These are phyloP conservation scores for Aspergillus melleus DNA, from an alignment of 2,329 filamentous ascomycete genomes.

Conservation along the genomic window DNA sequence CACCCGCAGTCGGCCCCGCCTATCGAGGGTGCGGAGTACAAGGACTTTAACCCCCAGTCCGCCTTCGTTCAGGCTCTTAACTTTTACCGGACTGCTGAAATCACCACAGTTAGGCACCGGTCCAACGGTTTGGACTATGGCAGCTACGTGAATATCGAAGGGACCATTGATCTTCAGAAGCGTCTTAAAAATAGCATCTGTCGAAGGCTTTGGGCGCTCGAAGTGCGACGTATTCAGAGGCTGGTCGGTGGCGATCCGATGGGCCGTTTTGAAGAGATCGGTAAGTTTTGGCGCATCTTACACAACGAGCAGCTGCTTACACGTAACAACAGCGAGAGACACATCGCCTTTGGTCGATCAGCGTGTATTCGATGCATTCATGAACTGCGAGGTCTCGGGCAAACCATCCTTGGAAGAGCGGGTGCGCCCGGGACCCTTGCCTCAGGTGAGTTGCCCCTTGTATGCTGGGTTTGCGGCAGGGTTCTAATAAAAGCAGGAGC, in stretches of 20 bases:
- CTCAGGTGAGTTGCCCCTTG: slow-evolving; percentile 30
- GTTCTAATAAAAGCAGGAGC: slow-evolving; percentile 31
- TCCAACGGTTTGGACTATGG: slow-evolving; percentile 42
- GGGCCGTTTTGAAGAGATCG: slow-evolving; percentile 37
- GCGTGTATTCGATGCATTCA: slow-evolving; percentile 40
- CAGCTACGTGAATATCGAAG: slow-evolving; percentile 46
- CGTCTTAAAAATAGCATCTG: slow-evolving; percentile 42
- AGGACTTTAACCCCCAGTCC: slow-evolving; percentile 44
- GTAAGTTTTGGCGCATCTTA: slow-evolving; percentile 26
- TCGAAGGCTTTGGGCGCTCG: slow-evolving; percentile 44
- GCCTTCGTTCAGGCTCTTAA: slow-evolving; percentile 42
- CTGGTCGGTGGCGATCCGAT: slow-evolving; percentile 39
- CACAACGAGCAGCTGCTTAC: not conserved
- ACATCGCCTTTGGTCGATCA: slow-evolving; percentile 32
- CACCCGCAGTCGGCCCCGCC: slow-evolving; percentile 46
- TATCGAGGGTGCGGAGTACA: slow-evolving; percentile 39
- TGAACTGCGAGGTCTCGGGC: slow-evolving; percentile 40
- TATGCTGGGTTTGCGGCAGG: not conserved
- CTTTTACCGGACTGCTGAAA: slow-evolving; percentile 43
- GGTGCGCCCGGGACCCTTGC: slow-evolving; percentile 40
- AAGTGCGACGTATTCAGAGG: slow-evolving; percentile 42
- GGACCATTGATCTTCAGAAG: slow-evolving; percentile 42
- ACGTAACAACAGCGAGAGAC: slow-evolving; percentile 30
- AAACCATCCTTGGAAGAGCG: slow-evolving; percentile 39
- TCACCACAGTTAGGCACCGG: slow-evolving; percentile 37